A percentile compares a stretch with the other conserved stretches of the same genome.
These are phyloP conservation scores for Stellera chamaejasme DNA, from an alignment of 345 rosid species.

Conservation along the genomic window DNA sequence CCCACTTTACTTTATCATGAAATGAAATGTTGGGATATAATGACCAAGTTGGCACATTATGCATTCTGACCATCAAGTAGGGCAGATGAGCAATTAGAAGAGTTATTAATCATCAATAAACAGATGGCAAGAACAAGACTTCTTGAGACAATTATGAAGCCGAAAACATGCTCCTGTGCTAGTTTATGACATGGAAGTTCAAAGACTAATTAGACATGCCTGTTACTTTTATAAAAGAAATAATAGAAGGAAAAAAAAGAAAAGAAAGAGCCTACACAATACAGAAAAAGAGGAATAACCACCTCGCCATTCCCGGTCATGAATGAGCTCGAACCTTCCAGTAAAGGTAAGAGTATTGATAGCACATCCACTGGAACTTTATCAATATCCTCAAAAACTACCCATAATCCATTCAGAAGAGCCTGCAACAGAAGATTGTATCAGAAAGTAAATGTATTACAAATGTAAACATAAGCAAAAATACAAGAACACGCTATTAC, in stretches of 20 bases:
- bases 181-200: no score
- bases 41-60: no score
- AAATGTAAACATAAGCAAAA: not conserved
- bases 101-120: no score
- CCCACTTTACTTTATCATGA: no score
- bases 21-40: no score
- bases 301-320: conserved; percentile 80
- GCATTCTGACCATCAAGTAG: no score
- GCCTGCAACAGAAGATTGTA: conserved; percentile 39
- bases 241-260: not conserved
- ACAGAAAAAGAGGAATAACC: not conserved
- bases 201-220: no score
- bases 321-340: conserved; percentile 70
- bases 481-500: conserved; percentile 26
- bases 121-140: not conserved
- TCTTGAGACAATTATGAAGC: no score
- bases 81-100: no score
- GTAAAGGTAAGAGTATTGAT: conserved; percentile 67
- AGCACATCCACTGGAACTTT: conserved; percentile 88
- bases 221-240: no score
- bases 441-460: not conserved
- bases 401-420: conserved; percentile 75
- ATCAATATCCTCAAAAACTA: conserved; percentile 92
- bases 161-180: no score
- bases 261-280: not conserved